Conservation (phyloP, 495 filamentous ascomycete genomes). For the Neurospora sp. region DNA sequence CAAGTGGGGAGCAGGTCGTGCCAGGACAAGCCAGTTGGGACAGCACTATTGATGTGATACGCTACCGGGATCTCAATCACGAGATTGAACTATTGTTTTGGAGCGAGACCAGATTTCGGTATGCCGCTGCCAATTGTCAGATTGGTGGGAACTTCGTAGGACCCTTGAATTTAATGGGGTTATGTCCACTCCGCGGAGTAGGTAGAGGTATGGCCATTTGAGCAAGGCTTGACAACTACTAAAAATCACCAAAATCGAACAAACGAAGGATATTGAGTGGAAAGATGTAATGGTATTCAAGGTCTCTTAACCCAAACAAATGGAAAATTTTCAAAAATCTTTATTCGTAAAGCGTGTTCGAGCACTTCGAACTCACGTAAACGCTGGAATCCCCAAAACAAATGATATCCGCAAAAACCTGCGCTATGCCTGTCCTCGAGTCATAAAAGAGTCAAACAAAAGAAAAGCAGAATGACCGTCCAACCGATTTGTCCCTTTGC, state of each 20-base stretch:
- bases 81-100: background rate
- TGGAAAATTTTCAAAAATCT: background rate
- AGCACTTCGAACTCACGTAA: constrained; percentile 10
- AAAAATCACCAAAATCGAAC: background rate
- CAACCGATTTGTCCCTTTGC: background rate
- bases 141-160: background rate
- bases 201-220: background rate
- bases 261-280: background rate
- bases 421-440: constrained; percentile 4
- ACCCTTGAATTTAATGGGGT: background rate
- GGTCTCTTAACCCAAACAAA: background rate
- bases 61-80: background rate
- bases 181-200: background rate
- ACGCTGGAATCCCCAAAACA: background rate
- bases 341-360: constrained; percentile 7
- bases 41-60: background rate
- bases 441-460: background rate
- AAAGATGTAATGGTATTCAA: background rate
- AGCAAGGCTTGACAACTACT: background rate
- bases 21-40: background rate
- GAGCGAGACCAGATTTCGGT: background rate
- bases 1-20: background rate
- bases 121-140: background rate
- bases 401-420: constrained; percentile 3
- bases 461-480: background rate